Conservation (phyloP, 306 rosid genomes). For the Rosa chinensis region DNA sequence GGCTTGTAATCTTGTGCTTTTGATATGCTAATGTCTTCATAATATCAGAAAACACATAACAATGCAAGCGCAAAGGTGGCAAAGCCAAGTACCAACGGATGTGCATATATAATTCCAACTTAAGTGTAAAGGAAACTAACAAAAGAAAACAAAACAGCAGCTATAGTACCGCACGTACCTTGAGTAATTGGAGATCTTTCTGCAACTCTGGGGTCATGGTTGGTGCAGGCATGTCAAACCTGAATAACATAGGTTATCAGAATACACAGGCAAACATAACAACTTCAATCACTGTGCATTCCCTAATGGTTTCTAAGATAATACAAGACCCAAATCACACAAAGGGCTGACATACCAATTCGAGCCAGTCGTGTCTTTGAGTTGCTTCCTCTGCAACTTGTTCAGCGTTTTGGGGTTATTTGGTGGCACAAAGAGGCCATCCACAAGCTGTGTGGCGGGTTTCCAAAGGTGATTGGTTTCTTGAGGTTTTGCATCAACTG, state of each 20-base stretch:
- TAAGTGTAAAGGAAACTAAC: neutral
- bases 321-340: neutral
- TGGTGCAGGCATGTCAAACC: slow-evolving; percentile 89
- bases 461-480: slow-evolving; percentile 48
- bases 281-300: neutral
- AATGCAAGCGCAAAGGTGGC: no score
- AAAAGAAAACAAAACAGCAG: neutral
- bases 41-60: no score
- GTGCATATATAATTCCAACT: no score
- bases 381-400: slow-evolving; percentile 58
- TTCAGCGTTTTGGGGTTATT: slow-evolving; percentile 61
- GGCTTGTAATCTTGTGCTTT: no score
- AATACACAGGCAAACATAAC: neutral
- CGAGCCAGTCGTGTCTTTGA: slow-evolving; percentile 69
- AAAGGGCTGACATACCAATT: slow-evolving; percentile 45
- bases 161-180: slow-evolving; percentile 49
- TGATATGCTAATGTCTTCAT: no score
- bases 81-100: no score
- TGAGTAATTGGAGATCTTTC: slow-evolving; percentile 64
- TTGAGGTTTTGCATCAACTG: slow-evolving; percentile 30
- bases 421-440: slow-evolving; percentile 79
- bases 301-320: neutral
- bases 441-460: slow-evolving; percentile 63
- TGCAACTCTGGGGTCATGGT: slow-evolving; percentile 76
- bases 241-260: slow-evolving; percentile 21